phyloP scores from a whole-genome alignment of 345 rosid genomes.

The Lenwebbia sp. region DNA sequence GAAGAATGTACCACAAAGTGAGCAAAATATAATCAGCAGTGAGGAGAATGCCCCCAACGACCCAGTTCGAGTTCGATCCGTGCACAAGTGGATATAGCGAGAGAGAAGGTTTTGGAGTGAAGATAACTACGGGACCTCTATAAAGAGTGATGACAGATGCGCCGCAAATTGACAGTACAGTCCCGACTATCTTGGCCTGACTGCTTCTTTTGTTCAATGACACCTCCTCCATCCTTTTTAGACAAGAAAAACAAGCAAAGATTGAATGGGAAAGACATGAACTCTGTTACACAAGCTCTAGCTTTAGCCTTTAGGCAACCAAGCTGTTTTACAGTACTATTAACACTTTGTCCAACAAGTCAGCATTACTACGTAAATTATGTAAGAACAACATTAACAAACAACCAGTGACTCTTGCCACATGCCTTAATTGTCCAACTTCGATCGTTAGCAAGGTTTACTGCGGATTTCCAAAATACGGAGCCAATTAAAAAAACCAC shows the following conservation, averaged over 20 bases:
- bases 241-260: not conserved
- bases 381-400: not conserved
- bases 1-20: slow-evolving; percentile 17
- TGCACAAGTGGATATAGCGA: not conserved
- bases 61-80: slow-evolving; percentile 26
- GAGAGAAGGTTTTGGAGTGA: not conserved
- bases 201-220: slow-evolving; percentile 13
- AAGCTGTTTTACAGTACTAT: not conserved
- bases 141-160: slow-evolving; percentile 35
- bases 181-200: slow-evolving; percentile 33
- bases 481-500: not conserved
- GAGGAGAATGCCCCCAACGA: slow-evolving; percentile 26
- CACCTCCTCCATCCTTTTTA: slow-evolving; percentile 30
- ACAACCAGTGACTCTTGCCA: not conserved
- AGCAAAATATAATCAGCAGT: slow-evolving; percentile 9
- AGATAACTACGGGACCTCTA: slow-evolving; percentile 21
- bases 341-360: not conserved
- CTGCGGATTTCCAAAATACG: not conserved
- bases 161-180: slow-evolving; percentile 21
- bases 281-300: not conserved
- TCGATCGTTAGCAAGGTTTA: not conserved
- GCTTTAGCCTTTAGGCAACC: not conserved
- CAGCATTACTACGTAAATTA: not conserved
- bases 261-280: not conserved
- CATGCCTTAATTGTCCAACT: not conserved